phyloP scores from a whole-genome alignment of 176 grass and related monocot species.

The Oryza meyeriana region DNA sequence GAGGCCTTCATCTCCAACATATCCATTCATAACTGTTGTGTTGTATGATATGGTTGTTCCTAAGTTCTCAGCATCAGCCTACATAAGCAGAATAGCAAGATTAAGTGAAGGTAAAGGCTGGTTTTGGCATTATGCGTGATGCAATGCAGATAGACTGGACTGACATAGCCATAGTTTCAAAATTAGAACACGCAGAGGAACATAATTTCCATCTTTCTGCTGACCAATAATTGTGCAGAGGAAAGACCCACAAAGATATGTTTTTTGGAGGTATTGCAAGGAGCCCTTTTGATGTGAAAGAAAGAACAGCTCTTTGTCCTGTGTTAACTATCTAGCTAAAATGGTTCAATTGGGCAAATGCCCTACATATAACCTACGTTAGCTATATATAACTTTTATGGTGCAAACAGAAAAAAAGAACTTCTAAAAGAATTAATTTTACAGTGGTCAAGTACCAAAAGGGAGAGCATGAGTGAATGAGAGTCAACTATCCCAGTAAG shows the following conservation, averaged over 20 bases:
- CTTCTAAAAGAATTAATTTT: background rate
- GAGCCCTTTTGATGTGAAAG: background rate
- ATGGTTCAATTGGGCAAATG: background rate
- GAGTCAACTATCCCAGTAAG: slow-evolving; percentile 88
- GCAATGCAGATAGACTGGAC: background rate
- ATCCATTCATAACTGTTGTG: slow-evolving; percentile 55
- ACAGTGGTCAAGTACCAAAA: slow-evolving; percentile 58
- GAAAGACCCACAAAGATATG: background rate
- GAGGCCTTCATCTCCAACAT: slow-evolving; percentile 55
- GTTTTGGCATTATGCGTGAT: background rate
- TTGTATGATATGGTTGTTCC: slow-evolving; percentile 79
- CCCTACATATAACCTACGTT: background rate
- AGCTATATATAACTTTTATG: background rate
- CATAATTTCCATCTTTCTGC: background rate
- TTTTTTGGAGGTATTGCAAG: background rate
- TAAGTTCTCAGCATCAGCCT: slow-evolving; percentile 85
- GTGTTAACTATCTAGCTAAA: background rate
- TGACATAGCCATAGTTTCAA: background rate
- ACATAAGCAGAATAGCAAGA: slow-evolving; percentile 27
- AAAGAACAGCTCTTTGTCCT: background rate
- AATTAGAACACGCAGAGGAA: background rate
- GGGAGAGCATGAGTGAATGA: slow-evolving; percentile 87
- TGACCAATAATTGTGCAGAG: background rate
- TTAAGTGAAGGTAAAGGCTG: background rate
- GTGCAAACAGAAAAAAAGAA: background rate